A percentile compares a stretch with the other conserved stretches of the same genome.
Evolutionary conservation across 352 stramenopile genomes (phyloP).

Genomic region (Porosira glacialis): DNA sequence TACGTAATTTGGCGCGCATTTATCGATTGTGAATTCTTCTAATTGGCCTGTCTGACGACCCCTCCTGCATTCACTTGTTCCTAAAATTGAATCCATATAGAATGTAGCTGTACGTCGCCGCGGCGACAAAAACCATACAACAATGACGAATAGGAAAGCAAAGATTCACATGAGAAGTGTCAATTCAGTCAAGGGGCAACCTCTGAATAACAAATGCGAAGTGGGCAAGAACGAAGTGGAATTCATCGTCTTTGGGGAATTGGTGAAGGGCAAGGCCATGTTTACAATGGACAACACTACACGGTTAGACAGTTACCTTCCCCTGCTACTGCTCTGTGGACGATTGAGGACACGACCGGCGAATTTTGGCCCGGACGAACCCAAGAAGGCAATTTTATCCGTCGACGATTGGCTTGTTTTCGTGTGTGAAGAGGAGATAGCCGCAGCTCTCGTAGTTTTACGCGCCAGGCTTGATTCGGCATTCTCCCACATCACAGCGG

Average conservation of each 20-base stretch:
- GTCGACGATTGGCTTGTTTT: conserved; percentile 76
- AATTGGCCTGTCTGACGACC: too few relatives aligned
- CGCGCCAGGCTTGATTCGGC: conserved; percentile 36
- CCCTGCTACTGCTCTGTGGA: conserved; percentile 69
- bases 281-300: conserved; percentile 74
- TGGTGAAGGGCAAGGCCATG: conserved; percentile 63
- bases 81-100: too few relatives aligned
- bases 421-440: conserved; percentile 36
- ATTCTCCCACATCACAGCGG: conserved; percentile 42
- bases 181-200: conserved; percentile 68
- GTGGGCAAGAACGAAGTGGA: conserved; percentile 58
- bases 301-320: conserved; percentile 55
- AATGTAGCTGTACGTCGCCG: too few relatives aligned
- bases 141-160: conserved; percentile 64
- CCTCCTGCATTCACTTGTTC: too few relatives aligned
- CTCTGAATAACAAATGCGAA: conserved; percentile 63
- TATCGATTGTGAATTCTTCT: too few relatives aligned
- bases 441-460: conserved; percentile 35
- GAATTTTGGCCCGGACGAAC: conserved; percentile 16
- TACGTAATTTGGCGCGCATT: too few relatives aligned
- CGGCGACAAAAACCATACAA: conserved; percentile 72
- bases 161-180: conserved; percentile 73
- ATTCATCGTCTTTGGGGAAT: conserved; percentile 69
- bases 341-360: conserved; percentile 49
- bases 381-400: conserved; percentile 45